Evolutionary conservation across 2,329 filamentous ascomycete genomes (phyloP).

Genomic region (Ophiostoma triangulosporum): DNA sequence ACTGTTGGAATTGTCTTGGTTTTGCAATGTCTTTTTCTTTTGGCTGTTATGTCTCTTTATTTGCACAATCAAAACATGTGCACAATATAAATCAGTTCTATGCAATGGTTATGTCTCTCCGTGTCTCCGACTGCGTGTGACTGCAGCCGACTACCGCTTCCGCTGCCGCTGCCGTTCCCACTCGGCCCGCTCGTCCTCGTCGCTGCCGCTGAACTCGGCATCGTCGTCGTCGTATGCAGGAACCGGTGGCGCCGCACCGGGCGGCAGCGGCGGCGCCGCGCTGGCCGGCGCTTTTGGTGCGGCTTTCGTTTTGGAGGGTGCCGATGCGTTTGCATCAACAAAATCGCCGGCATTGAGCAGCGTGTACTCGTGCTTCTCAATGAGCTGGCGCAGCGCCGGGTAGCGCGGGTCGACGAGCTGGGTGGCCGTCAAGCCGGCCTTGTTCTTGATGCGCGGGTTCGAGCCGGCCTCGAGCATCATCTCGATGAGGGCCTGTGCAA

Average conservation of each 20-base stretch:
- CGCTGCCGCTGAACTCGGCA: conserved; percentile 49
- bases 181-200: conserved; percentile 49
- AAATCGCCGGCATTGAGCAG: conserved; percentile 45
- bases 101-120: too few relatives aligned
- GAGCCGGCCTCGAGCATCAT: conserved; percentile 74
- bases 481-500: conserved; percentile 53
- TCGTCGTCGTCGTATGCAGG: conserved; percentile 31
- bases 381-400: conserved; percentile 42
- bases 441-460: conserved; percentile 47
- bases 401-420: conserved; percentile 66
- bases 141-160: too few relatives aligned
- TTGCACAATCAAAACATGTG: too few relatives aligned
- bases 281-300: neutral
- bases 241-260: neutral
- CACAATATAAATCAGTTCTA: too few relatives aligned
- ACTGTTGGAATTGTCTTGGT: too few relatives aligned
- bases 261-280: neutral
- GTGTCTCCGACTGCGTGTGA: too few relatives aligned
- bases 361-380: conserved; percentile 59
- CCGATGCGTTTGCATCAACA: conserved; percentile 22
- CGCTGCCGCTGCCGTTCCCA: conserved; percentile 36
- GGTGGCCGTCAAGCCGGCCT: conserved; percentile 55
- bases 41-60: too few relatives aligned
- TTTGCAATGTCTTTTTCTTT: too few relatives aligned
- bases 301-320: conserved; percentile 9